phyloP scores from a whole-genome alignment of 2,329 filamentous ascomycete species.

The Aureobasidium sp. region DNA sequence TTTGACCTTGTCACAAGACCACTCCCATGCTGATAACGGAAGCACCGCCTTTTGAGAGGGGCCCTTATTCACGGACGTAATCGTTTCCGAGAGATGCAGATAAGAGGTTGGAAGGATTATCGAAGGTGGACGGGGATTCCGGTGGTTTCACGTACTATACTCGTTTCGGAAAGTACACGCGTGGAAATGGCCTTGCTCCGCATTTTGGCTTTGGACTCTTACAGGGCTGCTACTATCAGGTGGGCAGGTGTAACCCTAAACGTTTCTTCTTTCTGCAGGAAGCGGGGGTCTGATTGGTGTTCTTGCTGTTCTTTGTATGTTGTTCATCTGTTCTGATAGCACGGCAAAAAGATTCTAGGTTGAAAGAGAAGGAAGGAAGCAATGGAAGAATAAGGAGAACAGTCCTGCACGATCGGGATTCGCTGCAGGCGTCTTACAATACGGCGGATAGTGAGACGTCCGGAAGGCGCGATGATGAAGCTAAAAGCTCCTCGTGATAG shows the following conservation, averaged over 20 bases:
- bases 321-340: background rate
- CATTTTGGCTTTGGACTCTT: background rate
- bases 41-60: background rate
- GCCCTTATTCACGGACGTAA: background rate
- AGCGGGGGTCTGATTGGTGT: background rate
- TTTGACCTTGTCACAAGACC: background rate
- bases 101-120: background rate
- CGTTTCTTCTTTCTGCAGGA: background rate
- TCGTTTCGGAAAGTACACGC: background rate
- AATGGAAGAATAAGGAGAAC: background rate
- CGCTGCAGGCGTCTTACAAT: background rate
- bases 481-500: conserved; percentile 10
- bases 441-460: conserved; percentile 1
- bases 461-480: background rate
- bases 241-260: background rate
- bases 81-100: background rate
- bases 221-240: background rate
- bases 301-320: background rate
- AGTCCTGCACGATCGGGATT: background rate
- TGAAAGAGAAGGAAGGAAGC: background rate
- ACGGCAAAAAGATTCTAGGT: background rate
- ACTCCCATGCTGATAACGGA: background rate
- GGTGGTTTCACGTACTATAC: background rate
- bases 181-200: background rate
- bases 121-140: background rate